Evolutionary conservation across 2,329 filamentous ascomycete genomes (phyloP).

Genomic region (Pseudogymnoascus sp.): DNA sequence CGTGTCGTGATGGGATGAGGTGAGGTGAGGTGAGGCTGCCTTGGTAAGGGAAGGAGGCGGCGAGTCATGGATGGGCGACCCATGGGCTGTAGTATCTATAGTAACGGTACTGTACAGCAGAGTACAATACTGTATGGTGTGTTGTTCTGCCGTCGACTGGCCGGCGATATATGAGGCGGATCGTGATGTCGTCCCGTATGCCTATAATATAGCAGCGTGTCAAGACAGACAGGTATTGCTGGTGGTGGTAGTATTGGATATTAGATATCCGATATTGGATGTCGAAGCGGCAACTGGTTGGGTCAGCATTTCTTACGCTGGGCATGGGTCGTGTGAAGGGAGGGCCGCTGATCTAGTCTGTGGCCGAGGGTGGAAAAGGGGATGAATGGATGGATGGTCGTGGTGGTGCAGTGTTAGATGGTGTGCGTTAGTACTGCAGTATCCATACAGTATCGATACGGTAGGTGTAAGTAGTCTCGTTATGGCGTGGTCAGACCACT

Average conservation of each 20-base stretch:
- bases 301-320: background rate
- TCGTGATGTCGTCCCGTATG: background rate
- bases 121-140: background rate
- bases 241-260: too few species aligned
- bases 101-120: background rate
- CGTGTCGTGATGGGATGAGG: background rate
- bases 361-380: background rate
- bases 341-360: background rate
- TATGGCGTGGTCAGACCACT: too few species aligned
- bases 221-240: background rate
- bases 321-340: background rate
- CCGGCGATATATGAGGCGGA: background rate
- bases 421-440: background rate
- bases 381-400: too few species aligned
- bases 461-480: too few species aligned
- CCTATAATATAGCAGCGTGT: background rate
- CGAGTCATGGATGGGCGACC: background rate
- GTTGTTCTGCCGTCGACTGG: background rate
- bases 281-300: background rate
- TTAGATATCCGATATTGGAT: too few species aligned
- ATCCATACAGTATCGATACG: background rate
- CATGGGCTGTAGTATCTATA: background rate
- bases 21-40: background rate
- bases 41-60: background rate
- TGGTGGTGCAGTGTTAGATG: background rate